Conservation (phyloP, 139 green algal genomes). For the Bryopsis sp. region DNA sequence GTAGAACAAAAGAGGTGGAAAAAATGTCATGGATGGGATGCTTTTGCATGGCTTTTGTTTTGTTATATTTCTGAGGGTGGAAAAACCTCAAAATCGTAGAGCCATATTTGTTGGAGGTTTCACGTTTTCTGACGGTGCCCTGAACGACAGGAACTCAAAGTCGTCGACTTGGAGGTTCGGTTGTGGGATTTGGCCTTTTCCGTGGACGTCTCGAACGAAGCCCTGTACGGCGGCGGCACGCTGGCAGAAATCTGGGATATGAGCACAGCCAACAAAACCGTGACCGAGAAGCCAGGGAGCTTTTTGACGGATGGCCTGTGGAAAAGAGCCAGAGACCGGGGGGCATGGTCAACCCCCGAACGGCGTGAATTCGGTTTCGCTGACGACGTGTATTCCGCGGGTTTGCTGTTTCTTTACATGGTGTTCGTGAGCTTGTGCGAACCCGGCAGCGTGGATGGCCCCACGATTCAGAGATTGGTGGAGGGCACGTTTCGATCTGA, state of each 20-base stretch:
- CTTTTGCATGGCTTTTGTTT: neutral
- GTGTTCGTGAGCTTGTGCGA: neutral
- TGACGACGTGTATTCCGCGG: constrained; percentile 47
- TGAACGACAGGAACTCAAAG: neutral
- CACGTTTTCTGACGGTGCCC: too few relatives aligned
- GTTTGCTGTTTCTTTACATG: constrained; percentile 45
- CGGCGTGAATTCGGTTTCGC: constrained; percentile 40
- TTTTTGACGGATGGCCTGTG: constrained; percentile 29
- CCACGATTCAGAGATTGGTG: constrained; percentile 26
- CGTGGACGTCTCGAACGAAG: constrained; percentile 34
- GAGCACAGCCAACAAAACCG: neutral
- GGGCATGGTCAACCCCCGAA: constrained; percentile 30
- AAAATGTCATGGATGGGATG: too few relatives aligned
- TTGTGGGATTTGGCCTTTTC: constrained; percentile 41
- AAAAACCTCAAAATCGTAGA: too few relatives aligned
- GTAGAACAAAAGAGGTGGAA: too few relatives aligned
- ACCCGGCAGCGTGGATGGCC: constrained; percentile 35
- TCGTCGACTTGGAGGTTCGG: constrained; percentile 22
- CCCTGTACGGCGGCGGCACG: constrained; percentile 24
- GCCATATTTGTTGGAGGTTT: too few relatives aligned
- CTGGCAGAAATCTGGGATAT: constrained; percentile 34
- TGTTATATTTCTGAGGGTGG: neutral
- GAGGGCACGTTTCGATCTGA: constrained; percentile 44
- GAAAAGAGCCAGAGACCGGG: constrained; percentile 28
- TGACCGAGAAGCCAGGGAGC: constrained; percentile 19